A percentile compares a stretch with the other conserved stretches of the same genome.
Conservation (phyloP, 2,329 filamentous ascomycete species). For the Nemania sp. region DNA sequence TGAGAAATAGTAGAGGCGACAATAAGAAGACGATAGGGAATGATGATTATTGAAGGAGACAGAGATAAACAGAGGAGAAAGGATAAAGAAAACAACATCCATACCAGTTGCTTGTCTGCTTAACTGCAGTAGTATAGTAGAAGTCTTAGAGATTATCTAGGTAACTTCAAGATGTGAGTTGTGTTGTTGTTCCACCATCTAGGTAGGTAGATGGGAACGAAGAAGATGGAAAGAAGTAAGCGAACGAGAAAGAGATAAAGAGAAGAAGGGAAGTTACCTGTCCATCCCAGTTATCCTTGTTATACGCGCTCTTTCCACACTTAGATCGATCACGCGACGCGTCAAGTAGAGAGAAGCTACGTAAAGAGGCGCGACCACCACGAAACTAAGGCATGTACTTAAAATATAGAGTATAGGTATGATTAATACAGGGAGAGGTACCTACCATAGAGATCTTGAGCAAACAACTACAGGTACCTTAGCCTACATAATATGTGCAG, state of each 20-base stretch:
- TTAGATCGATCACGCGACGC: background rate
- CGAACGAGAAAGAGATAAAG: background rate
- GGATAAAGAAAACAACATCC: background rate
- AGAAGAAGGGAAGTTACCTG: background rate
- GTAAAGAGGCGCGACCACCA: background rate
- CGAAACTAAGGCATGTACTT: background rate
- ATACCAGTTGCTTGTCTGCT: background rate
- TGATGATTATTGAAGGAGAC: background rate
- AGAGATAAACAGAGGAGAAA: background rate
- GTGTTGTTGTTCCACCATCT: background rate
- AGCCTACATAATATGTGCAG: background rate
- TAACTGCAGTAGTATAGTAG: background rate
- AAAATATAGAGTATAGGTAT: background rate
- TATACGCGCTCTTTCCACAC: conserved; percentile 1
- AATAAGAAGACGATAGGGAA: background rate
- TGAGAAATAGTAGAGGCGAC: background rate
- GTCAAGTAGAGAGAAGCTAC: background rate
- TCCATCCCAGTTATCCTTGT: background rate
- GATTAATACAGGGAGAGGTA: too few relatives aligned
- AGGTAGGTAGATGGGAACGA: background rate
- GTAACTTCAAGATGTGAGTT: background rate
- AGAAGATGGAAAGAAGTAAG: background rate
- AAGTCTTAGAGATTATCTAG: background rate
- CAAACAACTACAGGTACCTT: background rate
- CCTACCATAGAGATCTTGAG: background rate